Evolutionary conservation across 2,329 filamentous ascomycete genomes (phyloP).

Genomic region (Plenodomus lindquistii): DNA sequence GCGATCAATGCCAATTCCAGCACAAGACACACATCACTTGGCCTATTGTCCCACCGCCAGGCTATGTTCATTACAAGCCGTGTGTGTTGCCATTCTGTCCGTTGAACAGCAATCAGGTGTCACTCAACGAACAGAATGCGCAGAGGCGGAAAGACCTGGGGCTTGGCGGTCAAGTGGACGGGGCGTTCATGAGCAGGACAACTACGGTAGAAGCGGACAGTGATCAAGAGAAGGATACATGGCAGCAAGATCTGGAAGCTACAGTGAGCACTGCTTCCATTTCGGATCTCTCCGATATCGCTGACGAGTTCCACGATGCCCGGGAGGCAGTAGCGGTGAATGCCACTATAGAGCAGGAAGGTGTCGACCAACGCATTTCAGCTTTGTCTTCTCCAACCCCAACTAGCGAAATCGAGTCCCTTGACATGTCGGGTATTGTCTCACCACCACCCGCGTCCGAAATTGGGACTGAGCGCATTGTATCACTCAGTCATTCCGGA

Average conservation of each 20-base stretch:
- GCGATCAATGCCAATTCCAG: conserved; percentile 9
- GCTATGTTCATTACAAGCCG: conserved; percentile 17
- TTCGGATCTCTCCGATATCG: neutral
- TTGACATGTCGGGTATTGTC: conserved; percentile 1
- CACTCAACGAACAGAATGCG: neutral
- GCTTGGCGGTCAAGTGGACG: conserved; percentile 14
- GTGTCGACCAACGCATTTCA: neutral
- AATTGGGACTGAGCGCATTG: neutral
- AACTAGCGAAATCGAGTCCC: conserved; percentile 1
- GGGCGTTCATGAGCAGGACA: conserved; percentile 4
- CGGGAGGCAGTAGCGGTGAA: conserved; percentile 1
- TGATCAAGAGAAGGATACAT: neutral
- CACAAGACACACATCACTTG: conserved; percentile 25
- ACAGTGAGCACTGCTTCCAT: neutral
- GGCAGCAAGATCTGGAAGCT: neutral
- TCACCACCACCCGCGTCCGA: neutral
- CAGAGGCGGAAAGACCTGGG: neutral
- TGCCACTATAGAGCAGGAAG: neutral
- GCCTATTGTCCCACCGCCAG: conserved; percentile 21
- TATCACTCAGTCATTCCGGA: conserved; percentile 22
- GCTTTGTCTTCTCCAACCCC: neutral
- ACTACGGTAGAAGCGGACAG: conserved; percentile 1
- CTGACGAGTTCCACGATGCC: neutral
- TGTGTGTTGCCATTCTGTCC: conserved; percentile 26
- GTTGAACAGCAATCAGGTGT: conserved; percentile 15